Evolutionary conservation across 805 yeast genomes (phyloP).

Genomic region (Myxozyma neotropica): DNA sequence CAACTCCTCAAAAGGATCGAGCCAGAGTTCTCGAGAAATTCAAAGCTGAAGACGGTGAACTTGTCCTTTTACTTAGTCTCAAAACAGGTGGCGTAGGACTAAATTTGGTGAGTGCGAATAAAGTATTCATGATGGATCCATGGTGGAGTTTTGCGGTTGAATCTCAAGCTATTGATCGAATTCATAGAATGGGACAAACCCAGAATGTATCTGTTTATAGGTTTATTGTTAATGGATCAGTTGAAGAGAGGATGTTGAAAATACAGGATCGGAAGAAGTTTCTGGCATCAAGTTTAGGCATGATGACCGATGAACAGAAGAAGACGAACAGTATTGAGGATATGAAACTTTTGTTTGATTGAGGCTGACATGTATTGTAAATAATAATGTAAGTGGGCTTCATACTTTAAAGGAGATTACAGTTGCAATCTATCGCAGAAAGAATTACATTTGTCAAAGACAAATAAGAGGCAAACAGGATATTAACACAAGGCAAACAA

Average conservation of each 20-base stretch:
- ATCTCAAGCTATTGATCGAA: slow-evolving; percentile 51
- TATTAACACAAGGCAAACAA: neutral
- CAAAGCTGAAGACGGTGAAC: slow-evolving; percentile 42
- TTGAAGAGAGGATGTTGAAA: slow-evolving; percentile 84
- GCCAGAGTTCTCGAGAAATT: slow-evolving; percentile 63
- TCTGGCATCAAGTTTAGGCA: slow-evolving; percentile 42
- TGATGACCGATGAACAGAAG: slow-evolving; percentile 44
- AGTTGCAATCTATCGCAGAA: no score
- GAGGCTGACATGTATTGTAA: neutral
- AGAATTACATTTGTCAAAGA: no score
- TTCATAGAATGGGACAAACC: slow-evolving; percentile 87
- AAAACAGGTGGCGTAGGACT: slow-evolving; percentile 96
- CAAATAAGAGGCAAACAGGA: neutral
- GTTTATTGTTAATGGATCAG: slow-evolving; percentile 78
- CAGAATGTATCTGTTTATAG: slow-evolving; percentile 69
- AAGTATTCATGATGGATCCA: slow-evolving; percentile 91
- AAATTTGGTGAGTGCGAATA: slow-evolving; percentile 79
- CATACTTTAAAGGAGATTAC: no score
- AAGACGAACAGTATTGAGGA: slow-evolving; percentile 43
- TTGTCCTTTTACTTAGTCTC: slow-evolving; percentile 68
- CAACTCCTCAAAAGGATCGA: slow-evolving; percentile 67
- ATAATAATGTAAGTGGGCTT: no score
- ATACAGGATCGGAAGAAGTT: slow-evolving; percentile 77
- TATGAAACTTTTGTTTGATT: slow-evolving; percentile 42
- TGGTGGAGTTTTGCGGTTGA: slow-evolving; percentile 88